A percentile compares a stretch with the other conserved stretches of the same genome.
Evolutionary conservation across 2,329 filamentous ascomycete species (phyloP).

Genomic region (Dothideomycetes sp.): DNA sequence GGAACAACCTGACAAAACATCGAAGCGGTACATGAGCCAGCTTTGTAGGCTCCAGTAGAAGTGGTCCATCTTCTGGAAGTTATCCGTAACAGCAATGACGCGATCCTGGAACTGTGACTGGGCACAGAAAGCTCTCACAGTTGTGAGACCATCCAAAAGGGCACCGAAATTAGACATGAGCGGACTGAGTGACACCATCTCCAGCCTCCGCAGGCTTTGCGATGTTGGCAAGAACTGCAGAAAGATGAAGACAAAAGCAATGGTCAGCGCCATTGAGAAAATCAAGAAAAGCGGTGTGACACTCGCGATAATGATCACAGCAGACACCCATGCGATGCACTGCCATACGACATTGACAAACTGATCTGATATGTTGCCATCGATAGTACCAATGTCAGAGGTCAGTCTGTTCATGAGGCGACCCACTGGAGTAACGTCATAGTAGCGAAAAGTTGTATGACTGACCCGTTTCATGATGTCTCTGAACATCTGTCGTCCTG

Average conservation of each 20-base stretch:
- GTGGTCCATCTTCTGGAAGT: conserved; percentile 90
- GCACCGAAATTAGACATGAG: conserved; percentile 90
- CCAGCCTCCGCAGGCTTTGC: conserved; percentile 69
- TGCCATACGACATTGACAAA: conserved; percentile 62
- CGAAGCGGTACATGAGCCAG: conserved; percentile 76
- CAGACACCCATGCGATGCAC: conserved; percentile 58
- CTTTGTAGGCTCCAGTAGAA: conserved; percentile 80
- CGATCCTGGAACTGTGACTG: conserved; percentile 69
- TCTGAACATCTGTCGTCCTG: conserved; percentile 64
- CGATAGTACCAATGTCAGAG: conserved; percentile 79
- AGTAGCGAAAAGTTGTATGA: conserved; percentile 76
- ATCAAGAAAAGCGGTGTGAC: conserved; percentile 67
- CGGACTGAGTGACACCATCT: conserved; percentile 82
- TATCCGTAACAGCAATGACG: conserved; percentile 71
- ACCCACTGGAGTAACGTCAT: conserved; percentile 81
- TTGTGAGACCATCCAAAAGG: conserved; percentile 73
- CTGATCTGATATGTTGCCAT: conserved; percentile 70
- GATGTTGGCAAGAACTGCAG: conserved; percentile 69
- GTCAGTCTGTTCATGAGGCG: conserved; percentile 87
- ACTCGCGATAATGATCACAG: conserved; percentile 65
- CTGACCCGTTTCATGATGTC: conserved; percentile 63
- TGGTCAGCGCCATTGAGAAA: conserved; percentile 58
- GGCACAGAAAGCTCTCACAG: conserved; percentile 72
- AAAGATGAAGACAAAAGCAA: conserved; percentile 64
- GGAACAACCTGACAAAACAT: conserved; percentile 58